Base-by-base conservation (phyloP, 495 filamentous ascomycete genomes). In the Cenococcum geophilum region DNA sequence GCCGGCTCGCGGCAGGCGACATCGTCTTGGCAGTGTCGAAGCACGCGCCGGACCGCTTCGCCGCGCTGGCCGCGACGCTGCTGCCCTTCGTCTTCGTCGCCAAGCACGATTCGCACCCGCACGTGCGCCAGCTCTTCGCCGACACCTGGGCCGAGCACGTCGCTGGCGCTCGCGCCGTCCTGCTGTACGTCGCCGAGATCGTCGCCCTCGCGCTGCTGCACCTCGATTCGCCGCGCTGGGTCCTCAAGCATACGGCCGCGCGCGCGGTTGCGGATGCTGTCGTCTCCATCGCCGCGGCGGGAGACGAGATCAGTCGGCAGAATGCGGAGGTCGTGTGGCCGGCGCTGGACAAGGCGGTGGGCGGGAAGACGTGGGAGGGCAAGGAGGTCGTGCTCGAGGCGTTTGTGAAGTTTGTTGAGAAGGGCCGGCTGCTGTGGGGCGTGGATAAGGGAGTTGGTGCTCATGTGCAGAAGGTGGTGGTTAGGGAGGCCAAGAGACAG, bases 61-160 rank as follows among this genome's bases (percentile, higher is more conserved):
- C 83, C 61, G 79, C 85, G 5, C 76, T 96, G 42, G 87, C 92
- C 51, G 74, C 82, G 0, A 80, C 82, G 1, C 81, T 91, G 1
- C 73, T 97, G 20, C 93, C 93, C 0, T 91, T 98, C 65, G 82
- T 92, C 5, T 98, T 93, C 68, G 76, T 96, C 10, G 89, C 82
- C 16, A 91, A 91, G 67, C 86, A 95, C 70, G 92, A 97, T 69
- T 81, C 81, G 5, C 83, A 91, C 61, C 86, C 88, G 23, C 84
- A 88, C 58, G 88, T 92, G 18, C 80, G 80, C 35, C 84, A 87
- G 61, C 77, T 82, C 12, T 95, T 92, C 63, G 81, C 83, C 37
- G 88, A 91, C 52, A 88, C 88, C 0, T 98, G 93, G 93, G 81
- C 80, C 40, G 88, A 95, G 60, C 91, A 92, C 69, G 92, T 92